Conservation (phyloP, 495 filamentous ascomycete species). For the Lasiosphaeria hispida region DNA sequence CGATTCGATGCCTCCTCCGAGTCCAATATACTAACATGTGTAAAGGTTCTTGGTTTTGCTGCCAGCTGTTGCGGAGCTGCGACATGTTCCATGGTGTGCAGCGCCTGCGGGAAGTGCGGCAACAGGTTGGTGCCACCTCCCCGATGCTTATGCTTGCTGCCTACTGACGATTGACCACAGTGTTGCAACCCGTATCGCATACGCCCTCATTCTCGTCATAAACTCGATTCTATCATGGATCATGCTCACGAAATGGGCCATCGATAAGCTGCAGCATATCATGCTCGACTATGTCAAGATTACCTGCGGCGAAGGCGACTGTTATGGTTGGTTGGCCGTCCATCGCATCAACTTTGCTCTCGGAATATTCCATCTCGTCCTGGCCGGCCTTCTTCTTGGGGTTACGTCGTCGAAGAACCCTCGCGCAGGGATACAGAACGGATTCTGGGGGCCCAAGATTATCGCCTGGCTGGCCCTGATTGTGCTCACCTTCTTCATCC, state of each 20-base stretch:
- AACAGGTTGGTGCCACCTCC: constrained; percentile 64
- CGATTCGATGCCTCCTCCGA: neutral
- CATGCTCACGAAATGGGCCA: constrained; percentile 98
- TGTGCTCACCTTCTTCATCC: constrained; percentile 91
- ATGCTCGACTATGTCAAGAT: constrained; percentile 95
- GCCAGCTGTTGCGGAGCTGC: constrained; percentile 93
- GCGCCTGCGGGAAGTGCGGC: constrained; percentile 91
- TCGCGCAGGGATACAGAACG: constrained; percentile 88
- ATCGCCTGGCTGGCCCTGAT: constrained; percentile 83
- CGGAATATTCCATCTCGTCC: constrained; percentile 84
- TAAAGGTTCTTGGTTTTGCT: constrained; percentile 69
- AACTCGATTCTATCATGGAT: constrained; percentile 98
- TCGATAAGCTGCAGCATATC: constrained; percentile 88
- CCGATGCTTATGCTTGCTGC: neutral
- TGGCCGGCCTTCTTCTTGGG: constrained; percentile 80
- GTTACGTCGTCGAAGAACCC: constrained; percentile 84
- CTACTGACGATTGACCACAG: constrained; percentile 42
- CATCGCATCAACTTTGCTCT: constrained; percentile 97
- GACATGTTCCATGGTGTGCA: constrained; percentile 91
- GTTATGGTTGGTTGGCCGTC: constrained; percentile 92
- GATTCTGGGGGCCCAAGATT: constrained; percentile 80
- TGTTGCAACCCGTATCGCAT: constrained; percentile 95
- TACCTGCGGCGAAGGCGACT: constrained; percentile 83
- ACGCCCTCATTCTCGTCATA: constrained; percentile 90
- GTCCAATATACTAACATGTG: too few species aligned